Evolutionary conservation across 192 early-diverging fungal genomes (phyloP).

Genomic region (Podila epigama): DNA sequence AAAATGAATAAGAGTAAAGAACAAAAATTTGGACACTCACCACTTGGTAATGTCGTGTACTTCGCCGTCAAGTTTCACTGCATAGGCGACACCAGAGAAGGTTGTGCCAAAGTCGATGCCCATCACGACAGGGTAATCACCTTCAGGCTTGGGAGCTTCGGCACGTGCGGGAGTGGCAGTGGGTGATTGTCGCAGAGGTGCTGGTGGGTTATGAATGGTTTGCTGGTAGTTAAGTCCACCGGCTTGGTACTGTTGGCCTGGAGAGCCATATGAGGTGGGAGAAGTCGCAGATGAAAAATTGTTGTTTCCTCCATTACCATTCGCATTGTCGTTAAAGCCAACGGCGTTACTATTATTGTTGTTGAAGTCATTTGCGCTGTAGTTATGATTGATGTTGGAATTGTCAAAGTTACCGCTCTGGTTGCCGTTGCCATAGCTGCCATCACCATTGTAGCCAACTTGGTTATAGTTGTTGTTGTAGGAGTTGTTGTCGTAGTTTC

Average conservation of each 20-base stretch:
- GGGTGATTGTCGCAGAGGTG: neutral
- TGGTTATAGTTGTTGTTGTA: conserved; percentile 8
- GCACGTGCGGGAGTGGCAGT: conserved; percentile 10
- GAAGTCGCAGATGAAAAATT: neutral
- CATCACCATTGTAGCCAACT: neutral
- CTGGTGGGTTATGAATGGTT: conserved; percentile 30
- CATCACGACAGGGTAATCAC: conserved; percentile 50
- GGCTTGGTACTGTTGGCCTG: conserved; percentile 16
- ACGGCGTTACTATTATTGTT: neutral
- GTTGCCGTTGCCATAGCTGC: neutral
- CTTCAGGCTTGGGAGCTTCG: conserved; percentile 25
- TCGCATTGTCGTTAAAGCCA: neutral
- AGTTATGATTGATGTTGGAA: neutral
- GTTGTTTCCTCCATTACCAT: conserved; percentile 3
- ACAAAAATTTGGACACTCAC: conserved; percentile 18
- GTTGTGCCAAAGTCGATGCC: conserved; percentile 55
- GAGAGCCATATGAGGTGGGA: conserved; percentile 4
- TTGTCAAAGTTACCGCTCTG: neutral
- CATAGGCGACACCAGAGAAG: conserved; percentile 58
- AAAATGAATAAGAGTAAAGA: neutral
- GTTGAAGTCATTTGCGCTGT: conserved; percentile 8
- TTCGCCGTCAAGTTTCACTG: conserved; percentile 53
- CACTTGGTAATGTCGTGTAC: conserved; percentile 56
- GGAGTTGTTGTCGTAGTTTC: conserved; percentile 7
- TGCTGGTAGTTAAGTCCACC: conserved; percentile 31